Evolutionary conservation across 2,329 filamentous ascomycete species (phyloP), one percentile per base, ranked within the genome.

Genomic region (Diatrype stigma): DNA sequence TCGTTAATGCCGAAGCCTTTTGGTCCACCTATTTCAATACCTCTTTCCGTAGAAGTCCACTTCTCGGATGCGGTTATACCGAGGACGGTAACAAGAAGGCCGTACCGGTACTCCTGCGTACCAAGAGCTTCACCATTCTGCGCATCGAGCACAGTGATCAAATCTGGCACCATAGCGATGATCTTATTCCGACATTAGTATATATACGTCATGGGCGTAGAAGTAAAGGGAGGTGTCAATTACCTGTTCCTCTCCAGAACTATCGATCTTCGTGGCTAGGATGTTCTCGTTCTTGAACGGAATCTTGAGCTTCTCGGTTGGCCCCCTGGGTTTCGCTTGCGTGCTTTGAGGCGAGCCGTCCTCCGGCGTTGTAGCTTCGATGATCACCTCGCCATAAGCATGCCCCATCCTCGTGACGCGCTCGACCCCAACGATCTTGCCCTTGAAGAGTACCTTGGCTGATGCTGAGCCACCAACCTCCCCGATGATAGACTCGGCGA

Each of bases 211-310:
- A 37, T 16, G 16, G 26, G 26, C 5, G n/a, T 44, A 45, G 35
- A 30, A 8, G 16, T n/a, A 12, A 28, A 17, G 10, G 23, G 34
- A 38, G 16, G 17, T 10, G 2, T 16, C 23, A 4, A 32, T 17
- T 52, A 58, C 49, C 51, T 56, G 59, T 49, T 74, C 73, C 17
- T 68, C 63, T 2, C 63, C 60, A 5, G 63, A 59, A 12, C 59
- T 59, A 3, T 63, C 54, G 0, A 71, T 56, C 38, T 57, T 65
- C 34, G 73, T 63, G 0, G 78, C 84, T 12, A 77, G 78, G 38
- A 87, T 83, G 60, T 87, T 87, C 60, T 88, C 84, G 63, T 87
- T 87, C 68, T 86, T 86, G 72, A 87, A 87, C 0, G 83, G 83
- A 37, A 87, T 82, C 59, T 78, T 81, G 60, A 86, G 66, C 45